Conservation (phyloP, 345 rosid species). For the Hibiscus tridactylites region DNA sequence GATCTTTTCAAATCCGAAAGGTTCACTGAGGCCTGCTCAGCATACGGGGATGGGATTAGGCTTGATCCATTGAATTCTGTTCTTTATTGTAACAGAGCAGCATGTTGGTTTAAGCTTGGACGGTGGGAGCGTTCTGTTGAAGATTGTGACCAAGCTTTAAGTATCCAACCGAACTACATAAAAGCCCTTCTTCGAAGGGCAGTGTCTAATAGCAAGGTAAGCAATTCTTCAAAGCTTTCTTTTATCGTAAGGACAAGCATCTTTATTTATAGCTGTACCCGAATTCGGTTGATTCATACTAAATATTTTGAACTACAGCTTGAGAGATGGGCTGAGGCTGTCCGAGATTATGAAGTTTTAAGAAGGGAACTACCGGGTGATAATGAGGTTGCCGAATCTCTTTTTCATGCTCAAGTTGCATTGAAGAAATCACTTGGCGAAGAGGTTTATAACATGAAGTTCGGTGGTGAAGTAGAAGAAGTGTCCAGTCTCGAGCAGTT, state of each 20-base stretch:
- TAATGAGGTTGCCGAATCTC: slow-evolving; percentile 75
- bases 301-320: slow-evolving; percentile 37
- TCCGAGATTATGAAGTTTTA: slow-evolving; percentile 73
- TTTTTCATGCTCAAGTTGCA: slow-evolving; percentile 91
- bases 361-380: slow-evolving; percentile 75
- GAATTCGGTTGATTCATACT: slow-evolving; percentile 5
- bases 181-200: slow-evolving; percentile 88
- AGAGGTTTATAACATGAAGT: slow-evolving; percentile 84
- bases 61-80: slow-evolving; percentile 74
- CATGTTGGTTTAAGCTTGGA: slow-evolving; percentile 85
- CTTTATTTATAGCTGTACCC: background rate
- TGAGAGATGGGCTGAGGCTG: slow-evolving; percentile 87
- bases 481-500: slow-evolving; percentile 65
- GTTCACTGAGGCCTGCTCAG: slow-evolving; percentile 89
- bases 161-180: slow-evolving; percentile 57
- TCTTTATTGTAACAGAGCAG: slow-evolving; percentile 79
- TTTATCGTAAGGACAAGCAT: background rate
- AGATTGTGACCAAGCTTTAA: slow-evolving; percentile 73
- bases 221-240: background rate
- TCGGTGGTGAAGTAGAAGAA: slow-evolving; percentile 74
- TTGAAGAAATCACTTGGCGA: slow-evolving; percentile 92
- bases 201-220: slow-evolving; percentile 76
- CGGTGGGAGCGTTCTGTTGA: slow-evolving; percentile 73
- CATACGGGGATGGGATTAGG: slow-evolving; percentile 84
- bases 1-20: slow-evolving; percentile 93